Conservation (phyloP, 2,329 filamentous ascomycete species). For the Colletotrichum tofieldiae region DNA sequence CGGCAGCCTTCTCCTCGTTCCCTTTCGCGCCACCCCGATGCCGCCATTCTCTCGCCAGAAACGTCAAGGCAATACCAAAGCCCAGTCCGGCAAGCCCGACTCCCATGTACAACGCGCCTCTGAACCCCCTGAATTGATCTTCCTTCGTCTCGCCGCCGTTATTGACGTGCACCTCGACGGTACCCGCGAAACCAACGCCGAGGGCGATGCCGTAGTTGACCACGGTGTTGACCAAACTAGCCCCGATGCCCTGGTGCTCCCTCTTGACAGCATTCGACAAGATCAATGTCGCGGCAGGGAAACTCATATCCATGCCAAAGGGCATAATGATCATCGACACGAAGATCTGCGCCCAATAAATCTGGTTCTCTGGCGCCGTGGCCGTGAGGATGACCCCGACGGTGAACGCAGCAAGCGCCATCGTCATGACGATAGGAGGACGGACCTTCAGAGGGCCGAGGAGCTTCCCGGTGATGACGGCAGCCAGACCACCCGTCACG, state of each 20-base stretch:
- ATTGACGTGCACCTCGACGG: constrained; percentile 66
- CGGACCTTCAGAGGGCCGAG: constrained; percentile 55
- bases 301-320: constrained; percentile 78
- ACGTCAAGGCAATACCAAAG: constrained; percentile 22
- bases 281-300: constrained; percentile 74
- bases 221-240: constrained; percentile 73
- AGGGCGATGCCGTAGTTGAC: constrained; percentile 80
- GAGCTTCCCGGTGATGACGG: constrained; percentile 60
- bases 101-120: constrained; percentile 59
- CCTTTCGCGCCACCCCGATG: neutral
- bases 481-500: constrained; percentile 61
- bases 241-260: constrained; percentile 63
- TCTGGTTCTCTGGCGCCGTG: constrained; percentile 67
- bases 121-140: constrained; percentile 53
- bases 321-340: constrained; percentile 71
- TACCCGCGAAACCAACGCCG: constrained; percentile 77
- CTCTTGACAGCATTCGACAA: constrained; percentile 67
- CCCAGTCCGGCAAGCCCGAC: constrained; percentile 52
- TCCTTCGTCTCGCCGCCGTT: constrained; percentile 40
- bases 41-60: constrained; percentile 39
- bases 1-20: constrained; percentile 22
- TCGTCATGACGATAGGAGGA: constrained; percentile 60
- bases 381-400: constrained; percentile 60
- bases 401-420: constrained; percentile 62
- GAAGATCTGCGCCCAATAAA: constrained; percentile 77